A percentile compares a stretch with the other conserved stretches of the same genome.
Conservation (phyloP, 257 asterid species). For the Lycium ferocissimum region DNA sequence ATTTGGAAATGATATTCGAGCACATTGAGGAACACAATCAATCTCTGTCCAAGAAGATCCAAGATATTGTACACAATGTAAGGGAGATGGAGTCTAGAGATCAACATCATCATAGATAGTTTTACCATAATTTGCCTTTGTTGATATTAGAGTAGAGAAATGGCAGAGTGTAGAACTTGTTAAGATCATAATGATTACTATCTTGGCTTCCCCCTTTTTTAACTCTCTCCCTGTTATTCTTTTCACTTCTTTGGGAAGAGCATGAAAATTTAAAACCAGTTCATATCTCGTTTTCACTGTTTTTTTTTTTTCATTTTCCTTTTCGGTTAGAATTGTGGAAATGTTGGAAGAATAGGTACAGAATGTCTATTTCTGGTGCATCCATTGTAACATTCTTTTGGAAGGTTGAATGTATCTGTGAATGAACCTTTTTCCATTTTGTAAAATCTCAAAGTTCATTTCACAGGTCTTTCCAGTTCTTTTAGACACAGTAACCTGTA, state of each 20-base stretch:
- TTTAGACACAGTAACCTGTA: not conserved
- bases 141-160: constrained; percentile 25
- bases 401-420: constrained; percentile 41
- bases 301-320: not conserved
- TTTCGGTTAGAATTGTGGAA: constrained; percentile 25
- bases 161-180: constrained; percentile 20
- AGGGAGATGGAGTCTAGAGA: constrained; percentile 78
- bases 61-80: constrained; percentile 71
- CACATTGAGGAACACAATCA: constrained; percentile 93
- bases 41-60: constrained; percentile 80
- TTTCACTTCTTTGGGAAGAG: constrained; percentile 37
- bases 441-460: not conserved
- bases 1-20: constrained; percentile 87
- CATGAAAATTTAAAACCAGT: constrained; percentile 37
- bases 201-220: not conserved
- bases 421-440: constrained; percentile 29
- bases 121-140: constrained; percentile 26
- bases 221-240: not conserved
- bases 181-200: not conserved
- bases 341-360: constrained; percentile 50
- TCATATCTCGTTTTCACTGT: constrained; percentile 8
- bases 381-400: constrained; percentile 39
- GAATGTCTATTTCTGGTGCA: constrained; percentile 41
- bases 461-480: not conserved
- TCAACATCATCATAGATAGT: constrained; percentile 51